A percentile compares a stretch with the other conserved stretches of the same genome.
phyloP scores from a whole-genome alignment of 2,329 filamentous ascomycete genomes.

The Xylaria arbuscula region DNA sequence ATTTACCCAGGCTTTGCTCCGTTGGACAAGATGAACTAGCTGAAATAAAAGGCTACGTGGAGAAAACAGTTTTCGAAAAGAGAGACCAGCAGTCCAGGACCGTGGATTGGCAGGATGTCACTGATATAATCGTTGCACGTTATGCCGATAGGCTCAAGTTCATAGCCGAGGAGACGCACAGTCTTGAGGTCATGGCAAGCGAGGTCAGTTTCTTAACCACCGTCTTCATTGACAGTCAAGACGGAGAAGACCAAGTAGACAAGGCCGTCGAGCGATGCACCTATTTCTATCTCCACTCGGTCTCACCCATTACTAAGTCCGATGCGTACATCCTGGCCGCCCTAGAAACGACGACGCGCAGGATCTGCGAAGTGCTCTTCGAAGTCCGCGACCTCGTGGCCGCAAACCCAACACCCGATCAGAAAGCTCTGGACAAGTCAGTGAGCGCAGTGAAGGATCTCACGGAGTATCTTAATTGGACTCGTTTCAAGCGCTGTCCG shows the following conservation, averaged over 20 bases:
- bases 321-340: conserved; percentile 60
- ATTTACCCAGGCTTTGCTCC: conserved; percentile 50
- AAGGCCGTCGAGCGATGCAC: conserved; percentile 60
- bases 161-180: conserved; percentile 49
- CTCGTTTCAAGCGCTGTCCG: conserved; percentile 52
- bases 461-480: conserved; percentile 50
- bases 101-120: conserved; percentile 74
- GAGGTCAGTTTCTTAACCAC: conserved; percentile 56
- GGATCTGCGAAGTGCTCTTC: conserved; percentile 47
- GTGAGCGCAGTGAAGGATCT: conserved; percentile 37
- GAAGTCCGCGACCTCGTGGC: conserved; percentile 43
- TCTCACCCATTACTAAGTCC: conserved; percentile 51
- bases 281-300: conserved; percentile 56
- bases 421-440: conserved; percentile 25
- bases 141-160: conserved; percentile 66
- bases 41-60: conserved; percentile 58
- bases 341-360: conserved; percentile 45
- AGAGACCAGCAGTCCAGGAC: conserved; percentile 46
- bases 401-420: conserved; percentile 24
- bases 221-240: conserved; percentile 55
- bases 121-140: conserved; percentile 72
- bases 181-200: conserved; percentile 48
- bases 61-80: conserved; percentile 51
- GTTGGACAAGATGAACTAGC: conserved; percentile 49
- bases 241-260: conserved; percentile 44